Evolutionary conservation across 2,329 filamentous ascomycete genomes (phyloP).

Genomic region (Zasmidium angulare): DNA sequence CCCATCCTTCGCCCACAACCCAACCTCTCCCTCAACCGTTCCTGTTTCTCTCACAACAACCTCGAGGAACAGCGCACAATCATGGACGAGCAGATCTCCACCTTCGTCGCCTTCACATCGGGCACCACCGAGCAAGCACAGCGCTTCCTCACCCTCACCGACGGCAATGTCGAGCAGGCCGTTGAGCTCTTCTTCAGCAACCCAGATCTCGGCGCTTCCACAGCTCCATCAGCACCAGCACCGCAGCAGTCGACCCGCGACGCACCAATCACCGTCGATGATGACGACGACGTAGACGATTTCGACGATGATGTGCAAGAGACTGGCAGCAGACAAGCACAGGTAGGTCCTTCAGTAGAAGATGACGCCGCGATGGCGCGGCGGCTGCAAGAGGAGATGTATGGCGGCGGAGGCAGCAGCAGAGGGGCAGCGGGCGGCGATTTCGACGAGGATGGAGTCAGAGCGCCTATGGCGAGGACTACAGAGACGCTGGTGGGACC

Average conservation of each 20-base stretch:
- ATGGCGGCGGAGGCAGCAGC: conserved; percentile 54
- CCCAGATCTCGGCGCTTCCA: conserved; percentile 51
- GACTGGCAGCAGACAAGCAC: conserved; percentile 24
- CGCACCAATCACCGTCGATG: conserved; percentile 72
- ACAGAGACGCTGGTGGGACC: conserved; percentile 89
- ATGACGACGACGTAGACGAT: conserved; percentile 59
- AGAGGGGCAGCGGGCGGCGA: conserved; percentile 42
- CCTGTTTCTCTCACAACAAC: background rate
- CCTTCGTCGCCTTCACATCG: conserved; percentile 80
- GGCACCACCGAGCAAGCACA: conserved; percentile 71
- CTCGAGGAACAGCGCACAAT: conserved; percentile 4
- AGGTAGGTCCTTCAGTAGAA: conserved; percentile 50
- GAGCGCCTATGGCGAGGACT: conserved; percentile 86
- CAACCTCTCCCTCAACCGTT: background rate
- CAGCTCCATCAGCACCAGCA: conserved; percentile 35
- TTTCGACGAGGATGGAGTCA: conserved; percentile 61
- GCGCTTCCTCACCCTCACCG: conserved; percentile 82
- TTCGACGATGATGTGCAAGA: conserved; percentile 37
- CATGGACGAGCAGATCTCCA: conserved; percentile 63
- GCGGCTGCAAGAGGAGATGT: conserved; percentile 88
- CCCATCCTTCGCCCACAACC: background rate
- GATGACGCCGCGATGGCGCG: conserved; percentile 94
- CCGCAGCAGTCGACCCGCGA: conserved; percentile 32
- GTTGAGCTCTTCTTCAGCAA: conserved; percentile 89
- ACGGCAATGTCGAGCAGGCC: conserved; percentile 79